Conservation (phyloP, 1,284 basidiomycete genomes). For the Microbotryum intermedium region DNA sequence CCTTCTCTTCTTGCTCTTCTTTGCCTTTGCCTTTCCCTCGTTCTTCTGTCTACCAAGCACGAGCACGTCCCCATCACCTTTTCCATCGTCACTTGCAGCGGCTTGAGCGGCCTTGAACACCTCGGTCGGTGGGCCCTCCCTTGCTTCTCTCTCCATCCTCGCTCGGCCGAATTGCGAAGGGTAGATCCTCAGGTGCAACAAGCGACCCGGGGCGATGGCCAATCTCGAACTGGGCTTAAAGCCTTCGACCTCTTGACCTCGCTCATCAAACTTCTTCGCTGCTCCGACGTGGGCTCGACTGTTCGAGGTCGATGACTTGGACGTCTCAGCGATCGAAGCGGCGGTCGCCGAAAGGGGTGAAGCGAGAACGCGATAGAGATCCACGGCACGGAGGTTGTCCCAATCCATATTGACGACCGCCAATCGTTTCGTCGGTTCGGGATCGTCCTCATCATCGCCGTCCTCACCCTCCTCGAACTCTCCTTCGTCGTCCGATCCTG, state of each 20-base stretch:
- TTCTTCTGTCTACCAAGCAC: slow-evolving; percentile 26
- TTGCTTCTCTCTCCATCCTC: slow-evolving; percentile 77
- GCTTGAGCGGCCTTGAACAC: slow-evolving; percentile 53
- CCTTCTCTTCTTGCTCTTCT: slow-evolving; percentile 12
- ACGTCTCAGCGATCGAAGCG: not conserved
- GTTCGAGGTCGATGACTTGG: not conserved
- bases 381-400: slow-evolving; percentile 86
- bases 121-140: slow-evolving; percentile 78
- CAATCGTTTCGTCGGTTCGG: slow-evolving; percentile 55
- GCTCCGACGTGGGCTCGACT: not conserved
- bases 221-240: slow-evolving; percentile 30
- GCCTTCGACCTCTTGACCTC: slow-evolving; percentile 28
- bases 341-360: slow-evolving; percentile 57
- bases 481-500: slow-evolving; percentile 34
- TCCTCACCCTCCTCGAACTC: slow-evolving; percentile 40
- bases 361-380: slow-evolving; percentile 87
- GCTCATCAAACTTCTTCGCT: slow-evolving; percentile 21
- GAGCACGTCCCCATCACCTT: slow-evolving; percentile 25
- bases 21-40: slow-evolving; percentile 29
- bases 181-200: slow-evolving; percentile 73
- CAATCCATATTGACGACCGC: slow-evolving; percentile 97
- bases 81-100: slow-evolving; percentile 20
- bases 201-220: slow-evolving; percentile 47
- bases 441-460: slow-evolving; percentile 36
- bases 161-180: slow-evolving; percentile 89